These are phyloP conservation scores for Phaeosphaeria sp. DNA, from an alignment of 2,329 filamentous ascomycete species.

Conservation along the genomic window DNA sequence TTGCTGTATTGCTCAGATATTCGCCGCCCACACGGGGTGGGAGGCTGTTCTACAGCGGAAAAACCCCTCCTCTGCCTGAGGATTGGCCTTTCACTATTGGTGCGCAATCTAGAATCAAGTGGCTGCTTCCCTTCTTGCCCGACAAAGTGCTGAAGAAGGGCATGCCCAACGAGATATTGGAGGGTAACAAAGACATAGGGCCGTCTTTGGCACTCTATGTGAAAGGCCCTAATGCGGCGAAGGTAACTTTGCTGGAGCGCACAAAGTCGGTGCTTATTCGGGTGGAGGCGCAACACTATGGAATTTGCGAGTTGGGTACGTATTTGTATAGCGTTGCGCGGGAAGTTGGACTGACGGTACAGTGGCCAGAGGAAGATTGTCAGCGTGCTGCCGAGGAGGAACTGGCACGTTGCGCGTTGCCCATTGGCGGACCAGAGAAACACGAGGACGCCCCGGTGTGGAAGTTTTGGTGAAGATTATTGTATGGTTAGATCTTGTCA, in stretches of 20 bases:
- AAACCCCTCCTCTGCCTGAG: background rate
- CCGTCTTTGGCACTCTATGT: conserved; percentile 7
- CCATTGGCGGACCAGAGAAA: background rate
- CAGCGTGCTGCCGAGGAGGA: background rate
- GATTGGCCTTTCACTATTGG: conserved; percentile 14
- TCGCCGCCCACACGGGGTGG: background rate
- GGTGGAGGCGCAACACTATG: conserved; percentile 15
- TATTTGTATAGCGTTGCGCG: conserved; percentile 12
- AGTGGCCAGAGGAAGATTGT: conserved; percentile 6
- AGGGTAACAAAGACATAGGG: background rate
- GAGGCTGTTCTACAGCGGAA: background rate
- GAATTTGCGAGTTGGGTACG: conserved; percentile 9
- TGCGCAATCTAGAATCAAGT: conserved; percentile 6
- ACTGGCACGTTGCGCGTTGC: background rate
- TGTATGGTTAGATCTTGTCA: background rate
- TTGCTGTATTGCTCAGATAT: background rate
- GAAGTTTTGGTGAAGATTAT: background rate
- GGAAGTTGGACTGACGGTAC: background rate
- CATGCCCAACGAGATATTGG: background rate
- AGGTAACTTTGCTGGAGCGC: background rate
- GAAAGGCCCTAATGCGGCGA: background rate
- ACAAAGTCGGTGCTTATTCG: conserved; percentile 10
- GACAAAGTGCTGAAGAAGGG: conserved; percentile 13
- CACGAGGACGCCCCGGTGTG: background rate
- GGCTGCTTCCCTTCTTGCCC: conserved; percentile 13